phyloP scores from a whole-genome alignment of 2,329 filamentous ascomycete genomes.

The Penicillium sp. region DNA sequence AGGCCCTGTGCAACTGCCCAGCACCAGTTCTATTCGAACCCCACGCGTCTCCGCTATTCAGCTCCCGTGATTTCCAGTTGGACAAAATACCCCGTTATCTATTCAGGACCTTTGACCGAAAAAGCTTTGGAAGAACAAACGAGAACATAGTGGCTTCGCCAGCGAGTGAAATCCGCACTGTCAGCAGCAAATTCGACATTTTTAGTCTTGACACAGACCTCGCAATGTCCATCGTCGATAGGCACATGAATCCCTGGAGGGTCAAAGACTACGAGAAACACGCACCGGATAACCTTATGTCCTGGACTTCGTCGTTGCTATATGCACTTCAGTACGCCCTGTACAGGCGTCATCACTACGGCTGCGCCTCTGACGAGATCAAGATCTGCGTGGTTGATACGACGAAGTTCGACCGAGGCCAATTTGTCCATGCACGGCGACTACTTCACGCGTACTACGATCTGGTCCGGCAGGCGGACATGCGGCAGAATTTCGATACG shows the following conservation, averaged over 20 bases:
- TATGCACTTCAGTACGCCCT: slow-evolving; percentile 7
- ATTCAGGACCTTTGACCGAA: background rate
- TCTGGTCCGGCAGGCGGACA: background rate
- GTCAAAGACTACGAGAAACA: background rate
- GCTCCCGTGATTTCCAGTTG: no score
- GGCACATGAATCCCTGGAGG: background rate
- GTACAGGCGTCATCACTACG: background rate
- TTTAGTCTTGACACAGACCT: background rate
- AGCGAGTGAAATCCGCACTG: background rate
- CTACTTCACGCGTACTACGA: slow-evolving; percentile 2
- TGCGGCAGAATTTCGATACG: background rate
- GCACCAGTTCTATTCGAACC: background rate
- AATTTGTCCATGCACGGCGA: background rate
- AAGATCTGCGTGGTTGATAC: slow-evolving; percentile 5
- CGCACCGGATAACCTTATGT: slow-evolving; percentile 4
- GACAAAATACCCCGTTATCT: background rate
- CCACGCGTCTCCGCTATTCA: background rate
- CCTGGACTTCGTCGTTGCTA: slow-evolving; percentile 9
- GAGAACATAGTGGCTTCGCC: background rate
- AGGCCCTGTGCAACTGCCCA: background rate
- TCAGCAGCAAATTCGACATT: background rate
- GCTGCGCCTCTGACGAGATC: background rate
- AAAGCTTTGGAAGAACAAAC: background rate
- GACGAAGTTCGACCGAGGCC: slow-evolving; percentile 2
- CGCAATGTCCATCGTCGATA: background rate